A percentile compares a stretch with the other conserved stretches of the same genome.
Conservation (phyloP, 768 basidiomycete genomes). For the Leucocoprinus sp. region DNA sequence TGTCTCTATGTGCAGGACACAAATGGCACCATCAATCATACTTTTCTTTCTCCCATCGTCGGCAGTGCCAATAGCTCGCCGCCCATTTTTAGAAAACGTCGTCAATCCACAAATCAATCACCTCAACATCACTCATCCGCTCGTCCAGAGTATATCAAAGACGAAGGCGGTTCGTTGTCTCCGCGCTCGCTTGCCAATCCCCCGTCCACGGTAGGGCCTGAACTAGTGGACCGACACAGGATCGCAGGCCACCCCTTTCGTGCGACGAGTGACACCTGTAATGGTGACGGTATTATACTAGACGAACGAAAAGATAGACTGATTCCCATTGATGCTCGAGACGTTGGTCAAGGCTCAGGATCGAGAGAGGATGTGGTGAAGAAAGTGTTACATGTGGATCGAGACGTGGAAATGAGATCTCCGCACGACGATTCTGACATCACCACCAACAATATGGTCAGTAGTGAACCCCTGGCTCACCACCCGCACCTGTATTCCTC, state of each 20-base stretch:
- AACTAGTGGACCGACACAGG: slow-evolving; percentile 14
- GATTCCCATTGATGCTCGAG: slow-evolving; percentile 10
- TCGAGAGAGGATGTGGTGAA: slow-evolving; percentile 38
- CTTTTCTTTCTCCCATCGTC: too few species aligned
- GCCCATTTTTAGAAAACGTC: slow-evolving; percentile 37
- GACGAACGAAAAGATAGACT: slow-evolving; percentile 11
- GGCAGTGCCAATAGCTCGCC: not conserved
- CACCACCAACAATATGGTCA: too few species aligned
- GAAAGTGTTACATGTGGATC: slow-evolving; percentile 34
- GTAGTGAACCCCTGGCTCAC: too few species aligned
- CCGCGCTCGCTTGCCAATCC: slow-evolving; percentile 49
- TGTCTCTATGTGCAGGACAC: slow-evolving; percentile 79
- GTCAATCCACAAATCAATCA: slow-evolving; percentile 42
- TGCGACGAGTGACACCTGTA: too few species aligned
- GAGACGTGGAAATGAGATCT: slow-evolving; percentile 65
- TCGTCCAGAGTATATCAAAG: slow-evolving; percentile 19
- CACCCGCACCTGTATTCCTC: too few species aligned
- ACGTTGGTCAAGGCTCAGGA: slow-evolving; percentile 25
- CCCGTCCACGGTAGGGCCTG: slow-evolving; percentile 29
- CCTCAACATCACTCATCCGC: slow-evolving; percentile 2
- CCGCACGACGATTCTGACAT: slow-evolving; percentile 35
- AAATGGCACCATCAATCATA: slow-evolving; percentile 19
- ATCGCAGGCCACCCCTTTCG: too few species aligned
- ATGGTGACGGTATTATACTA: slow-evolving; percentile 3
- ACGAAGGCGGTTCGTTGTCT: slow-evolving; percentile 31